A percentile compares a stretch with the other conserved stretches of the same genome.
phyloP scores from a whole-genome alignment of 495 filamentous ascomycete genomes.

The Pseudoneurospora amorphoporcata region DNA sequence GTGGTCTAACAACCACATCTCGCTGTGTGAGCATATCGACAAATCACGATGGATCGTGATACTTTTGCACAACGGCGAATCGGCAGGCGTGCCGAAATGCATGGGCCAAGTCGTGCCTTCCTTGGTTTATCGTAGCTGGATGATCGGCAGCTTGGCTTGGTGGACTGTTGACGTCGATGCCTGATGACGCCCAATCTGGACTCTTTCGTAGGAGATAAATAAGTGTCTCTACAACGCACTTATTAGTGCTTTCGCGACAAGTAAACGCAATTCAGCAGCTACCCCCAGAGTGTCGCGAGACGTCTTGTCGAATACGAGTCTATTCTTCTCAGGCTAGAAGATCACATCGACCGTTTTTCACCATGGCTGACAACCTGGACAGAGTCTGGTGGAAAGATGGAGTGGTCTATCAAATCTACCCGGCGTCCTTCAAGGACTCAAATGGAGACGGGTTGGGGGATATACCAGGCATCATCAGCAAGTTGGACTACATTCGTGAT shows the following conservation, averaged over 20 bases:
- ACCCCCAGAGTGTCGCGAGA: background rate
- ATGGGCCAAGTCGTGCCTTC: background rate
- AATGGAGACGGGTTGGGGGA: slow-evolving; percentile 60
- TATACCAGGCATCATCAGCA: slow-evolving; percentile 55
- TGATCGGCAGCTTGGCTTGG: background rate
- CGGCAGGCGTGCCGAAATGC: background rate
- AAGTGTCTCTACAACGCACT: background rate
- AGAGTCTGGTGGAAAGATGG: slow-evolving; percentile 32
- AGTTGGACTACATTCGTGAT: slow-evolving; percentile 54
- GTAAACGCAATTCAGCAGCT: background rate
- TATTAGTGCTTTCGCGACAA: background rate
- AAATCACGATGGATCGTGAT: background rate
- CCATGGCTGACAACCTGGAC: slow-evolving; percentile 2
- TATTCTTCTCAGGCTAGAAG: background rate
- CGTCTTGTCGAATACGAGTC: background rate
- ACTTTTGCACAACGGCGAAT: background rate
- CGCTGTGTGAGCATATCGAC: background rate
- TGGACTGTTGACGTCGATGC: background rate
- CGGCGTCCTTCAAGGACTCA: slow-evolving; percentile 56
- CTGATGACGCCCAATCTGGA: background rate
- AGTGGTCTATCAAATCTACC: slow-evolving; percentile 61
- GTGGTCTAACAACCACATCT: background rate
- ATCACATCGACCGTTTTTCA: background rate
- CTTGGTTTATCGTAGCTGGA: background rate
- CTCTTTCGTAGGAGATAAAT: background rate